A percentile compares a stretch with the other conserved stretches of the same genome.
phyloP scores from a whole-genome alignment of 169 alveolate species.

The Plasmodium knowlesi region DNA sequence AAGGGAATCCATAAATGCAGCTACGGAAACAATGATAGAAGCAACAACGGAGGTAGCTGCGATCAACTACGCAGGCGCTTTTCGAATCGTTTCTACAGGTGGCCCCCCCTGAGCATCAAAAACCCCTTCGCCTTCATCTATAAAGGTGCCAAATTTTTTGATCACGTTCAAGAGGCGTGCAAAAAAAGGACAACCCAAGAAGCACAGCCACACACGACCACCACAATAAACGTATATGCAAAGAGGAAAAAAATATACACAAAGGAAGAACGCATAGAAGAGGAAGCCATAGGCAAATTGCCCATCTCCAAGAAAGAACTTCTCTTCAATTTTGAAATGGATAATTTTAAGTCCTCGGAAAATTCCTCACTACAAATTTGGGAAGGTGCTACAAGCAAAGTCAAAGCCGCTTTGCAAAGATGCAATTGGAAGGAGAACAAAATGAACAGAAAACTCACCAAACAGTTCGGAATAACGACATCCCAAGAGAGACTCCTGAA shows the following conservation, averaged over 20 bases:
- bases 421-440: background rate
- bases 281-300: background rate
- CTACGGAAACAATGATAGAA: too few relatives aligned
- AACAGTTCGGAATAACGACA: background rate
- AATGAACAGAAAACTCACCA: background rate
- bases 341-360: background rate
- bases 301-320: background rate
- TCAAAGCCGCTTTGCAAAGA: background rate
- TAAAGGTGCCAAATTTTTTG: slow-evolving; percentile 28
- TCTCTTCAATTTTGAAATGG: background rate
- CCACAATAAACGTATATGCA: background rate
- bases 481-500: background rate
- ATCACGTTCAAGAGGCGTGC: background rate
- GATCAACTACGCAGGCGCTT: background rate
- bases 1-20: background rate
- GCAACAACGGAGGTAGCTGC: background rate
- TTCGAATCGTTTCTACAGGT: background rate
- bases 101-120: slow-evolving; percentile 19
- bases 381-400: background rate
- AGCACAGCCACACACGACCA: background rate
- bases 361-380: background rate
- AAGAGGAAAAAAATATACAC: background rate
- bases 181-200: background rate
- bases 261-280: background rate
- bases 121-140: slow-evolving; percentile 32